Evolutionary conservation across 2,329 filamentous ascomycete species (phyloP).

Genomic region (Escovopsis sp.): DNA sequence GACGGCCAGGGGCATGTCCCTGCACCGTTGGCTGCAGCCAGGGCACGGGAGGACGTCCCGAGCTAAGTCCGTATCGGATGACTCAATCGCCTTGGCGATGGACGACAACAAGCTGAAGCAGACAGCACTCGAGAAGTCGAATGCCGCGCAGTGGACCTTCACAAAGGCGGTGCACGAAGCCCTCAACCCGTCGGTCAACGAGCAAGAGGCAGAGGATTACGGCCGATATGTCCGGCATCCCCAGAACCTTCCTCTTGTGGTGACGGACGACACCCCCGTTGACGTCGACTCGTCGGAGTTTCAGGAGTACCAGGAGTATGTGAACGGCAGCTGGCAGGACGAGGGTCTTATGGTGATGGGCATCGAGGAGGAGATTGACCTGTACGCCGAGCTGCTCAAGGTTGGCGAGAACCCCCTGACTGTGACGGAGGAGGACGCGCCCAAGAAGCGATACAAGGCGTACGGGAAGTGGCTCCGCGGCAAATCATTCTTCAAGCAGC

Average conservation of each 20-base stretch:
- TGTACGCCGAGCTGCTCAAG: slow-evolving; percentile 64
- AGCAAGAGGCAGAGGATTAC: slow-evolving; percentile 72
- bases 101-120: slow-evolving; percentile 32
- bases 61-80: slow-evolving; percentile 1
- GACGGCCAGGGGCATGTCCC: slow-evolving; percentile 33
- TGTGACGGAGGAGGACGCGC: slow-evolving; percentile 71
- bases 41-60: slow-evolving; percentile 21
- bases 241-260: slow-evolving; percentile 71
- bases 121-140: slow-evolving; percentile 57
- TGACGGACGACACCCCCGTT: slow-evolving; percentile 50
- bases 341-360: slow-evolving; percentile 42
- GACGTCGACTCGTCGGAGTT: slow-evolving; percentile 52
- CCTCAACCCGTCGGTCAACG: slow-evolving; percentile 67
- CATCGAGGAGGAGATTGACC: slow-evolving; percentile 25
- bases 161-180: slow-evolving; percentile 75
- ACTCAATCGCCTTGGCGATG: neutral
- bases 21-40: slow-evolving; percentile 49
- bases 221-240: slow-evolving; percentile 79
- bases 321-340: slow-evolving; percentile 52
- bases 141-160: slow-evolving; percentile 77
- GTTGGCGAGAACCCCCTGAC: slow-evolving; percentile 74
- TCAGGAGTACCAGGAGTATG: slow-evolving; percentile 68
- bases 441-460: slow-evolving; percentile 92
- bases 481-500: slow-evolving; percentile 93
- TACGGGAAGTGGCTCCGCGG: slow-evolving; percentile 90